These are phyloP conservation scores for Rasamsonia emersonii DNA, from an alignment of 2,329 filamentous ascomycete genomes.

Conservation along the genomic window DNA sequence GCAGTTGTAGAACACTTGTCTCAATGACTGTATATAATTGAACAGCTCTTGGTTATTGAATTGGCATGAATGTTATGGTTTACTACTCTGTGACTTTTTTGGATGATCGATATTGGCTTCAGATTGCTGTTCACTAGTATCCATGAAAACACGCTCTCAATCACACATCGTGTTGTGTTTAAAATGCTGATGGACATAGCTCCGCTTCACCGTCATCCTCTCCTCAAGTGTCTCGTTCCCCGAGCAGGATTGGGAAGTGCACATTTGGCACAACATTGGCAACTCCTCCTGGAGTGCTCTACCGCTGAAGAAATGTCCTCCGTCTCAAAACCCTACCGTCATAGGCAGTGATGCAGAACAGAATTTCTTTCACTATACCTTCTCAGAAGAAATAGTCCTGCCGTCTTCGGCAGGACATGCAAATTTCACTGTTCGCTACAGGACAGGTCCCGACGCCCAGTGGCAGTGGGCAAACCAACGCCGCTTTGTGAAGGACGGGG, in stretches of 20 bases:
- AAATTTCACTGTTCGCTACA: constrained; percentile 37
- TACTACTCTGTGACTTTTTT: too few relatives aligned
- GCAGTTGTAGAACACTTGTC: too few relatives aligned
- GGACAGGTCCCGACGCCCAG: constrained; percentile 24
- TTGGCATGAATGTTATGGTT: background rate
- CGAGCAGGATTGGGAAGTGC: constrained; percentile 59
- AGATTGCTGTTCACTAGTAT: constrained; percentile 1
- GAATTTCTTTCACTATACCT: constrained; percentile 26
- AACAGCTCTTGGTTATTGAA: background rate
- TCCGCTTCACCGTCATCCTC: constrained; percentile 60
- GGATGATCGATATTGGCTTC: too few relatives aligned
- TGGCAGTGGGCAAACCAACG: constrained; percentile 40
- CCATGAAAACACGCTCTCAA: too few relatives aligned
- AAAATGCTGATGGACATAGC: constrained; percentile 21
- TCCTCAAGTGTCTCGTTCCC: constrained; percentile 52
- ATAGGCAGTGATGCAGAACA: constrained; percentile 14
- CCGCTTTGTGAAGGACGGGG: constrained; percentile 30
- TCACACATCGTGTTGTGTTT: too few relatives aligned
- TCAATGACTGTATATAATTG: background rate
- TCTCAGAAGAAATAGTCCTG: constrained; percentile 21
- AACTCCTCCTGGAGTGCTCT: constrained; percentile 52
- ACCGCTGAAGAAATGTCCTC: constrained; percentile 39
- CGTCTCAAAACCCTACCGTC: constrained; percentile 20
- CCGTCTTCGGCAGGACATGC: constrained; percentile 21
- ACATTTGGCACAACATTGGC: constrained; percentile 63